Evolutionary conservation across 2,329 filamentous ascomycete genomes (phyloP), one percentile per base, ranked within the genome.

Genomic region (Rugonectria rugulosa): DNA sequence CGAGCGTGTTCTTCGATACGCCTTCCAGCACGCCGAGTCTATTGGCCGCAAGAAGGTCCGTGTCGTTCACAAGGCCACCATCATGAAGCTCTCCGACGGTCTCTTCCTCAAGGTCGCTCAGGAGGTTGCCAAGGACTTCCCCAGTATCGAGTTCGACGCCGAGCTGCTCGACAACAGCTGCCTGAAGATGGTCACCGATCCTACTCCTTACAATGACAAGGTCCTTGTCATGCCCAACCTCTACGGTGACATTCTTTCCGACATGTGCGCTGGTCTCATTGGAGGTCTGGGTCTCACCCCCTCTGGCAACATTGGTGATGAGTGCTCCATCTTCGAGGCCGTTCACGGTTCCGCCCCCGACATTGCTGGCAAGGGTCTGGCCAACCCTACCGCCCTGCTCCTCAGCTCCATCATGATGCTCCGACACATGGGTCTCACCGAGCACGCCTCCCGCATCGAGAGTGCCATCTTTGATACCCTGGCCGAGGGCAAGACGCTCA

Each of bases 71-170:
- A 99, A 99, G 87, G 95, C 95, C 76, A 98, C 95, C 74, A 99
- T 99, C 82, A 99, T 99, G 95, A 99, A 99, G 88, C 96, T 97
- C 91, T 94, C 90, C 74, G 95, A 99, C 77, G 95, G 95, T 81
- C 91, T 99, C 60, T 99, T 99, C 88, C 86, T 99, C 68, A 90
- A 85, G 77, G 92, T 90, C 61, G 95, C 89, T 68, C 82, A 88
- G 67, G 86, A 95, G 60, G 87, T 99, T 66, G 84, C 92, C 77
- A 96, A 96, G 87, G 93, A 98, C 74, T 99, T 91, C 86, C 95
- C 95, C 63, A 83, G 88, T 69, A 91, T 99, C 72, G 91, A 97
- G 81, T 98, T 99, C 75, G 94, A 98, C 74, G 91, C 91, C 69
- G 95, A 99, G 85, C 87, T 99, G 65, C 89, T 99, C 69, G 95